Conservation (phyloP, 805 yeast genomes). For the Metschnikowia cerradonensis region DNA sequence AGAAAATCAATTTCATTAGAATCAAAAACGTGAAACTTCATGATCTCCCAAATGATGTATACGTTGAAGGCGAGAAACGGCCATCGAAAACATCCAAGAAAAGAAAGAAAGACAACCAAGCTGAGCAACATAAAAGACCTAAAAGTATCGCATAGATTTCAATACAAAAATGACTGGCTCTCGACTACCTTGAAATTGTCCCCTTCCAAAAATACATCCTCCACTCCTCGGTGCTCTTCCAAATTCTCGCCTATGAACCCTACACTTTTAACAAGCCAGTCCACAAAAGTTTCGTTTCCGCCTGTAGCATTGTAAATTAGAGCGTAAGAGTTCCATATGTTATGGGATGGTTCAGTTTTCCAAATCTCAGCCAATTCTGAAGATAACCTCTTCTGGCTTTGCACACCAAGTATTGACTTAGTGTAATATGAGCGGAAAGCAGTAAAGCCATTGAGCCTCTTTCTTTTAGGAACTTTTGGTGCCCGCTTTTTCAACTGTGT, state of each 20-base stretch:
- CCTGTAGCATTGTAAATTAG: constrained; percentile 10
- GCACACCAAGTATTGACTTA: constrained; percentile 5
- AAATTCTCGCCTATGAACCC: background rate
- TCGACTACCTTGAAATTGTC: background rate
- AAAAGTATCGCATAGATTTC: constrained; percentile 1
- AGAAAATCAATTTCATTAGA: constrained; percentile 49
- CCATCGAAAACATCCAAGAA: constrained; percentile 52
- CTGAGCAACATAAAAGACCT: constrained; percentile 6
- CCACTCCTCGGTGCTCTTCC: constrained; percentile 5
- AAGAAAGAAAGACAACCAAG: constrained; percentile 25
- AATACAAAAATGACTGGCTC: background rate
- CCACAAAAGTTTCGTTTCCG: constrained; percentile 5
- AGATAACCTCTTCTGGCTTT: constrained; percentile 6
- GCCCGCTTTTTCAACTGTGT: background rate
- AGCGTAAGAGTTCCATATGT: constrained; percentile 8
- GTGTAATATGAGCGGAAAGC: constrained; percentile 9
- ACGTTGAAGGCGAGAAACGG: constrained; percentile 66
- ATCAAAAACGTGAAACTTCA: constrained; percentile 71
- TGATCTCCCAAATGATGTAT: constrained; percentile 84
- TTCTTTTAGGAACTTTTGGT: background rate
- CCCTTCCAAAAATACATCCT: constrained; percentile 6
- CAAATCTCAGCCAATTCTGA: constrained; percentile 5
- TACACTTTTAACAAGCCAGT: constrained; percentile 5
- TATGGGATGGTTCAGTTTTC: constrained; percentile 5
- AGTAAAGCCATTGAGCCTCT: constrained; percentile 8